phyloP scores from a whole-genome alignment of 2,329 filamentous ascomycete genomes.

The Elsinoe ampelina region DNA sequence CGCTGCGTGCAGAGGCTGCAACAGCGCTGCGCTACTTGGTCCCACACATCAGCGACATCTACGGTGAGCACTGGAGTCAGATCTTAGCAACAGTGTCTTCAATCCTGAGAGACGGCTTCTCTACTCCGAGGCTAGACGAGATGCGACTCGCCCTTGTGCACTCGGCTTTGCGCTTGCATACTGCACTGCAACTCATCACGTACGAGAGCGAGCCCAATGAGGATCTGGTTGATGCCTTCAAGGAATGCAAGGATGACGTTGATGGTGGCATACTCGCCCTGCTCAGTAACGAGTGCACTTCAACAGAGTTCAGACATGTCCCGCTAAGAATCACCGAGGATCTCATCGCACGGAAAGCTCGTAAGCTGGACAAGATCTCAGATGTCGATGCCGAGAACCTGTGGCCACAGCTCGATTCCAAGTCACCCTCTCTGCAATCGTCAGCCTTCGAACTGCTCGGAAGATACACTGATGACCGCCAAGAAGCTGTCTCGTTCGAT shows the following conservation, averaged over 20 bases:
- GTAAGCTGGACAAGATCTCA: constrained; percentile 52
- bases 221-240: constrained; percentile 68
- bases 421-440: constrained; percentile 65
- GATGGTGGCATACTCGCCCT: constrained; percentile 53
- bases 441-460: constrained; percentile 75
- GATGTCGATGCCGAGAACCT: constrained; percentile 58
- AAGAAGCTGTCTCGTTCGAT: constrained; percentile 76
- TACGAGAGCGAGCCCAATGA: constrained; percentile 63
- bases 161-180: constrained; percentile 62
- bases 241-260: constrained; percentile 48
- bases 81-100: constrained; percentile 29
- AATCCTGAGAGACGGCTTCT: constrained; percentile 26
- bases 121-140: constrained; percentile 16
- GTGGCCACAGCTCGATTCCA: constrained; percentile 66
- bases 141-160: constrained; percentile 43
- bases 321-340: constrained; percentile 68
- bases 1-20: constrained; percentile 48
- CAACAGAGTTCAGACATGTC: constrained; percentile 48
- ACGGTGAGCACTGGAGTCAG: constrained; percentile 75
- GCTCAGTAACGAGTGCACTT: constrained; percentile 43
- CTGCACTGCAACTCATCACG: constrained; percentile 50
- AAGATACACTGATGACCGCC: constrained; percentile 63
- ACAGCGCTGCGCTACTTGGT: constrained; percentile 49
- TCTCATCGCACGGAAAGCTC: constrained; percentile 60
- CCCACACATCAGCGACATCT: constrained; percentile 68